Evolutionary conservation across 2,329 filamentous ascomycete genomes (phyloP), one percentile per base, ranked within the genome.

Genomic region (Atkinsonella texensis): DNA sequence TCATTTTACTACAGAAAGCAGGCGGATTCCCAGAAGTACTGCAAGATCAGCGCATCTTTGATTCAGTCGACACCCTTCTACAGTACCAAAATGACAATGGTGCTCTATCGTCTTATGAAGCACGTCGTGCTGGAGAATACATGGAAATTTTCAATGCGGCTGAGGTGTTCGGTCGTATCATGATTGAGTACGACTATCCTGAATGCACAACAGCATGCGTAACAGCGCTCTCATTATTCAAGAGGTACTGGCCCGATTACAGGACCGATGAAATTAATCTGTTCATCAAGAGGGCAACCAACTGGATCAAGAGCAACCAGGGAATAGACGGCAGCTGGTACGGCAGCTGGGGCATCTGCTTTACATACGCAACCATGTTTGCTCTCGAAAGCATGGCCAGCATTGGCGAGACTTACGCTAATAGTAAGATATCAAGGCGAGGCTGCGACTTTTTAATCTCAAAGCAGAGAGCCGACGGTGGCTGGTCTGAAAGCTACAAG

Each of bases 161-260:
- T 1, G 93, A 98, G 65, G 90, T 98, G 0, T 98, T 98, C 66
- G 90, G 89, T 13, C 80, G 84, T 18, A 98, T 98, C 70, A 98
- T 98, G 93, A 85, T 98, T 50, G 91, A 97, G 64, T 98, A 98
- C 66, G 89, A 95, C 65, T 97, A 98, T 63, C 89, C 91, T 0
- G 93, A 98, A 68, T 98, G 93, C 72, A 98, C 93, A 0, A 97
- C 93, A 2, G 90, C 93, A 1, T 89, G 89, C 32, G 86, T 98
- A 3, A 96, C 88, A 1, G 89, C 87, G 0, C 74, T 98, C 18
- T 85, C 84, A 4, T 74, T 91, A 2, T 97, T 97, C 73, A 79
- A 80, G 57, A 77, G 85, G 61, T 76, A 87, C 65, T 94, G 89
- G 74, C 89, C 91, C 0, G 73, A 84, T 31, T 95, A 98, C 67